Percentiles rank a stretch among this genome's conserved stretches.
Conservation (phyloP, 2,329 filamentous ascomycete genomes). For the Beauveria sp. region DNA sequence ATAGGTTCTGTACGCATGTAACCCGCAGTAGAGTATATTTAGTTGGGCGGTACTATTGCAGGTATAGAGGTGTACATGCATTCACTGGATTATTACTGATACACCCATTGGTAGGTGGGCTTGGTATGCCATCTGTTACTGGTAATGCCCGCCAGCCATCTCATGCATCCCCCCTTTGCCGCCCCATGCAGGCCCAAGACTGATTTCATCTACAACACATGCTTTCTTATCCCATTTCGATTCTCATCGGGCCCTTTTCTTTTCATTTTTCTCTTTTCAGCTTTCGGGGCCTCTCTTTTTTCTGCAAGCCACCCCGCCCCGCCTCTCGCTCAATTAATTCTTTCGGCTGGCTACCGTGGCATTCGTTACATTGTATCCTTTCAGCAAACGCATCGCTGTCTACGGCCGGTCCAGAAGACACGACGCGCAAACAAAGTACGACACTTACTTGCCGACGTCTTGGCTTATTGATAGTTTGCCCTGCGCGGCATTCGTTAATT, state of each 20-base stretch:
- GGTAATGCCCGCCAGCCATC: background rate
- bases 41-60: background rate
- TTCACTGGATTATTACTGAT: background rate
- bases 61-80: background rate
- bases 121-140: background rate
- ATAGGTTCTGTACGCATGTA: background rate
- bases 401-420: conserved; percentile 10
- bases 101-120: background rate
- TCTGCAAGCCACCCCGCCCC: conserved; percentile 9
- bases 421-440: background rate
- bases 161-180: background rate
- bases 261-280: conserved; percentile 1
- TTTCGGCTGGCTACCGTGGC: background rate
- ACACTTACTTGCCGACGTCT: background rate
- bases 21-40: background rate
- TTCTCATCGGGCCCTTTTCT: conserved; percentile 2
- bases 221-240: background rate
- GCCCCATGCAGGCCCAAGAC: background rate
- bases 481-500: background rate
- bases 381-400: conserved; percentile 3
- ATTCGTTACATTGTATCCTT: background rate
- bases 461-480: conserved; percentile 2
- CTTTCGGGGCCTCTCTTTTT: background rate
- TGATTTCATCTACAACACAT: background rate
- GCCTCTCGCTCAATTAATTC: background rate